Conservation (phyloP, 2,329 filamentous ascomycete genomes). For the Ceratocystis destructans region DNA sequence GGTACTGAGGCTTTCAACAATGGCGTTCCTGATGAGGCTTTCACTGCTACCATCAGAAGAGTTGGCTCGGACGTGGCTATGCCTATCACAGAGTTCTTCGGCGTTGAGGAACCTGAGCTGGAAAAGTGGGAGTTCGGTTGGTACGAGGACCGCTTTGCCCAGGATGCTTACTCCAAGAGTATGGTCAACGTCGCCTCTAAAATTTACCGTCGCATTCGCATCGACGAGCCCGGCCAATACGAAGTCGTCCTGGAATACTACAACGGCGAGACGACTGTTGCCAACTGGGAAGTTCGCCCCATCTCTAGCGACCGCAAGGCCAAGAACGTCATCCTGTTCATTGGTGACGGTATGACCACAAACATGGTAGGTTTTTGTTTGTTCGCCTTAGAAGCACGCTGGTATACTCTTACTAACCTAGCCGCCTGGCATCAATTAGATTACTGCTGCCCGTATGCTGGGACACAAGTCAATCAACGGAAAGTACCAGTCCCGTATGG, state of each 20-base stretch:
- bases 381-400: no score
- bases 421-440: slow-evolving; percentile 26
- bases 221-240: slow-evolving; percentile 70
- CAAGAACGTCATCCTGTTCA: slow-evolving; percentile 77
- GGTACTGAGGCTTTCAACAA: slow-evolving; percentile 63
- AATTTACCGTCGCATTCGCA: slow-evolving; percentile 58
- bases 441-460: slow-evolving; percentile 65
- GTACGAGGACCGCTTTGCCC: slow-evolving; percentile 72
- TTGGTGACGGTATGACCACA: slow-evolving; percentile 59
- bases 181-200: slow-evolving; percentile 71
- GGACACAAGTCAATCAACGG: slow-evolving; percentile 75
- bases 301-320: slow-evolving; percentile 56
- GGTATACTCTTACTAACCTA: neutral
- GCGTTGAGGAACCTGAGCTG: slow-evolving; percentile 52
- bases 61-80: slow-evolving; percentile 37
- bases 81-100: slow-evolving; percentile 53
- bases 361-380: slow-evolving; percentile 41
- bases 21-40: slow-evolving; percentile 56
- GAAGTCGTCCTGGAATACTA: slow-evolving; percentile 65
- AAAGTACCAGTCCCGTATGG: slow-evolving; percentile 62
- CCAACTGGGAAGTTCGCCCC: slow-evolving; percentile 64
- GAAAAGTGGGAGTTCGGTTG: slow-evolving; percentile 76
- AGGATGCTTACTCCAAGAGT: slow-evolving; percentile 53
- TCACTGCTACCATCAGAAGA: slow-evolving; percentile 62
- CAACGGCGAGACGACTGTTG: slow-evolving; percentile 54